phyloP scores from a whole-genome alignment of 768 basidiomycete species.

The Trametes sanguinea region DNA sequence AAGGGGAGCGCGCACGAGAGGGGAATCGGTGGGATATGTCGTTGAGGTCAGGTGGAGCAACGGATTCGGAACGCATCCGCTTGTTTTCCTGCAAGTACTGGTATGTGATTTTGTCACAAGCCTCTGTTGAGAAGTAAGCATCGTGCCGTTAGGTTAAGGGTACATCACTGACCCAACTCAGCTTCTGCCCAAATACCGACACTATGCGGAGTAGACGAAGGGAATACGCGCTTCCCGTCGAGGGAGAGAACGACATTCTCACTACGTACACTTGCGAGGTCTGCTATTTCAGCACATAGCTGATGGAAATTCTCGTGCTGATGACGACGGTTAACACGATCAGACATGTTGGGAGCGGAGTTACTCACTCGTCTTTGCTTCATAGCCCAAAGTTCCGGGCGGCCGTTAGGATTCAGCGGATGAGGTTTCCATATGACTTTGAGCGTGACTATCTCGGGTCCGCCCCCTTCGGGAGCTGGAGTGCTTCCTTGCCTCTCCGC shows the following conservation, averaged over 20 bases:
- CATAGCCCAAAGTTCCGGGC: slow-evolving; percentile 49
- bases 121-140: slow-evolving; percentile 46
- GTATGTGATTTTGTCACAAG: slow-evolving; percentile 62
- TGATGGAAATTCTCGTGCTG: slow-evolving; percentile 67
- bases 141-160: slow-evolving; percentile 1
- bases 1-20: slow-evolving; percentile 19
- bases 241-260: slow-evolving; percentile 62
- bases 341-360: background rate
- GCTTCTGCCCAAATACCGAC: slow-evolving; percentile 70
- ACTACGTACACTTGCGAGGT: slow-evolving; percentile 52
- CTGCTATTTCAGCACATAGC: slow-evolving; percentile 67
- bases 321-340: background rate
- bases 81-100: slow-evolving; percentile 58
- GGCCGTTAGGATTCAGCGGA: slow-evolving; percentile 49
- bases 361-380: slow-evolving; percentile 57
- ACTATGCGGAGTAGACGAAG: slow-evolving; percentile 66
- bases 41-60: slow-evolving; percentile 15
- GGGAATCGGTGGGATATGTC: slow-evolving; percentile 11
- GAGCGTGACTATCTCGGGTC: slow-evolving; percentile 46
- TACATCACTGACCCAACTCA: slow-evolving; percentile 51
- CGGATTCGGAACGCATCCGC: slow-evolving; percentile 30
- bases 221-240: slow-evolving; percentile 62
- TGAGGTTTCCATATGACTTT: slow-evolving; percentile 68
- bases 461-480: slow-evolving; percentile 33
- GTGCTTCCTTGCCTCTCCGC: slow-evolving; percentile 26